Percentiles rank a stretch among this genome's conserved stretches.
phyloP scores from a whole-genome alignment of 345 rosid species.

The Jatropha curcas region DNA sequence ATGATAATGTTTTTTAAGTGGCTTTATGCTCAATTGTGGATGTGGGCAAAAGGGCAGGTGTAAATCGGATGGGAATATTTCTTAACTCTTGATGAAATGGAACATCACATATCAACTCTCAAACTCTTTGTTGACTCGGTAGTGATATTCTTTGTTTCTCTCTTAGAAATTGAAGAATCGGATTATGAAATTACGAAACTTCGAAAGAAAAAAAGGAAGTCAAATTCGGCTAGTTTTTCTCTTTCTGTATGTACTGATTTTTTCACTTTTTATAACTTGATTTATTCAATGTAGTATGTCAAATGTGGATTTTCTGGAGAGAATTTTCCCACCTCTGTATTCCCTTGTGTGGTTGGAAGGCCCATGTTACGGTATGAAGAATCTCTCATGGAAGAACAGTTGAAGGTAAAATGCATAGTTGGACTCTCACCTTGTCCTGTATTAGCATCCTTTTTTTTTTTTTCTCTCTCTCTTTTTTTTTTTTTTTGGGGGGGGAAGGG shows the following conservation, averaged over 20 bases:
- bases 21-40: not conserved
- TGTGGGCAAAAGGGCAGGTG: not conserved
- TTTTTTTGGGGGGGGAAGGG: too few relatives aligned
- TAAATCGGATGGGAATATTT: not conserved
- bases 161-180: too few relatives aligned
- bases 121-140: too few relatives aligned
- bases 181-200: too few relatives aligned
- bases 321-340: constrained; percentile 93
- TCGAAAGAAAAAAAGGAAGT: too few relatives aligned
- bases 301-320: constrained; percentile 99
- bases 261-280: not conserved
- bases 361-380: constrained; percentile 93
- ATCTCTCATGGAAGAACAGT: constrained; percentile 83
- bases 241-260: too few relatives aligned
- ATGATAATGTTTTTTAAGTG: not conserved
- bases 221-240: too few relatives aligned
- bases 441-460: not conserved
- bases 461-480: too few relatives aligned
- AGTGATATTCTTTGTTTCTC: too few relatives aligned
- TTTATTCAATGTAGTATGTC: constrained; percentile 65
- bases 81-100: not conserved
- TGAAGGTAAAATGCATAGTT: constrained; percentile 53
- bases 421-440: not conserved
- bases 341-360: constrained; percentile 92
- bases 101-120: too few relatives aligned